These are phyloP conservation scores for Aspergillus diversus DNA, from an alignment of 495 filamentous ascomycete genomes.

Conservation along the genomic window DNA sequence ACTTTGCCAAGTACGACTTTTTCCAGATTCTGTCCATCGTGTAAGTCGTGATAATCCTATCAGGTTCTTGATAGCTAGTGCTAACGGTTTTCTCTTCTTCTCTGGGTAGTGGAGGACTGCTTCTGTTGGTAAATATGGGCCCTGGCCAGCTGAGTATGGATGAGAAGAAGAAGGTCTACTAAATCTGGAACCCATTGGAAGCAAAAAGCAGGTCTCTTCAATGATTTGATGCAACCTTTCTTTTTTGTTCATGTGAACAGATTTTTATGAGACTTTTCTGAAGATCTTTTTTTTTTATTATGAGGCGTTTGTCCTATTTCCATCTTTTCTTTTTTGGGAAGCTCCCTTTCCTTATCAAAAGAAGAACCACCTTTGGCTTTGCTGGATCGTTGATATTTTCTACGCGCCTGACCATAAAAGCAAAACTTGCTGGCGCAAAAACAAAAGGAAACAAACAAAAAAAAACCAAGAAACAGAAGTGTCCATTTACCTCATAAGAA, in stretches of 20 bases:
- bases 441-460: not conserved
- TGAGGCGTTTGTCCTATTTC: not conserved
- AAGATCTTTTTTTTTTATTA: constrained; percentile 1
- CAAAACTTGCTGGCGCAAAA: not conserved
- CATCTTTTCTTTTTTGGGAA: constrained; percentile 14
- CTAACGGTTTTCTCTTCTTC: constrained; percentile 23
- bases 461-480: not conserved
- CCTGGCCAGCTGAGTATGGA: constrained; percentile 97
- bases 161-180: constrained; percentile 99
- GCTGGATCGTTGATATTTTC: not conserved
- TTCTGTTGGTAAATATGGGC: constrained; percentile 97
- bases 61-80: not conserved
- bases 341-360: constrained; percentile 2
- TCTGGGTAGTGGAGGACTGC: constrained; percentile 73
- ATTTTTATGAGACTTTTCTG: not conserved
- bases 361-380: constrained; percentile 1
- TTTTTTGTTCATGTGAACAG: not conserved
- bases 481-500: not conserved
- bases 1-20: constrained; percentile 99
- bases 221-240: constrained; percentile 1
- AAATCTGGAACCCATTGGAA: constrained; percentile 29
- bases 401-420: not conserved
- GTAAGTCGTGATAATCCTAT: constrained; percentile 50
- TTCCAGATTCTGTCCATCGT: constrained; percentile 99
- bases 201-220: not conserved